Evolutionary conservation across 1,284 basidiomycete species (phyloP).

Genomic region (Somion occarium): DNA sequence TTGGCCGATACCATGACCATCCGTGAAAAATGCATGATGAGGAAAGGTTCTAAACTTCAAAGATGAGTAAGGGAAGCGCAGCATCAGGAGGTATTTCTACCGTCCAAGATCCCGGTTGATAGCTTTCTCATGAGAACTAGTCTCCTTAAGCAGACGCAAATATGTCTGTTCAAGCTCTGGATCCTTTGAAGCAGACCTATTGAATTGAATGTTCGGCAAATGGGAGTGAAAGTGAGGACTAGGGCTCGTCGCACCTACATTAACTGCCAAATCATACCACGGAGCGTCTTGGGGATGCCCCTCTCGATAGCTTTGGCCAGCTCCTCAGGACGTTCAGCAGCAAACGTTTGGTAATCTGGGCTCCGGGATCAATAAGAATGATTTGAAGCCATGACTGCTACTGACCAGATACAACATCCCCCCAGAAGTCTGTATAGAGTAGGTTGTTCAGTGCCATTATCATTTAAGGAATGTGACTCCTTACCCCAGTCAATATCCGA

Average conservation of each 20-base stretch:
- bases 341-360: constrained; percentile 82
- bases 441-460: constrained; percentile 7
- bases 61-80: background rate
- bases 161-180: constrained; percentile 84
- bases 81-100: constrained; percentile 26
- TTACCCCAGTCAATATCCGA: constrained; percentile 69
- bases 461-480: constrained; percentile 20
- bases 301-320: constrained; percentile 88
- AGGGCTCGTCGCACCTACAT: constrained; percentile 64
- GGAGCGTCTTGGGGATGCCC: constrained; percentile 82
- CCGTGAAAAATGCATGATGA: constrained; percentile 94
- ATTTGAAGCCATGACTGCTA: constrained; percentile 3
- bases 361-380: constrained; percentile 2
- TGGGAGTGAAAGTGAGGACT: constrained; percentile 10
- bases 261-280: constrained; percentile 98
- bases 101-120: constrained; percentile 89
- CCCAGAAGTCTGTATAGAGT: constrained; percentile 83
- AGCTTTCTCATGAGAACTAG: constrained; percentile 88
- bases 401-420: constrained; percentile 82
- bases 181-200: constrained; percentile 87
- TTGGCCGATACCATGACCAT: constrained; percentile 89
- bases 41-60: constrained; percentile 78
- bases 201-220: background rate
- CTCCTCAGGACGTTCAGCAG: constrained; percentile 70
- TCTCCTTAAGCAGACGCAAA: constrained; percentile 77